Evolutionary conservation across 495 filamentous ascomycete species (phyloP).

Genomic region (Neurospora sp.): DNA sequence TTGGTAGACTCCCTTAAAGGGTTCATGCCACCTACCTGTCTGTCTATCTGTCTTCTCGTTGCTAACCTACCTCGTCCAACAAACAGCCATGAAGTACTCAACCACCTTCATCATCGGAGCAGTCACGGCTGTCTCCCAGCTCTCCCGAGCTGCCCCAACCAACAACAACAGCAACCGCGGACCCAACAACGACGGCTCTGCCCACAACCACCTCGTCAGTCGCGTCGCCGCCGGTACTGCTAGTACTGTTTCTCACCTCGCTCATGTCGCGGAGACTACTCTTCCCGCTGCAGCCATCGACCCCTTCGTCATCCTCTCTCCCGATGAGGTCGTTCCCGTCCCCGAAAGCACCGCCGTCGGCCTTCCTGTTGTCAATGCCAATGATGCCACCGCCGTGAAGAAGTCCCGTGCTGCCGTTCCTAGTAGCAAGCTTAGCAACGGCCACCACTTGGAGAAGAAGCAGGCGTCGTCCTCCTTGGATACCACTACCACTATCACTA

Average conservation of each 20-base stretch:
- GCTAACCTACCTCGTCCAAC: neutral
- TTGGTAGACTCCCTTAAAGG: neutral
- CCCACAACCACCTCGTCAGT: neutral
- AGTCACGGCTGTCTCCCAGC: neutral
- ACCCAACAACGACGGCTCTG: neutral
- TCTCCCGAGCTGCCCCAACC: neutral
- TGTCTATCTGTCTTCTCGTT: neutral
- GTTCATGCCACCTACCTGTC: neutral
- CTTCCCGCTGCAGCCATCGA: neutral
- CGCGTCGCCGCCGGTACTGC: neutral
- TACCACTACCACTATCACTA: neutral
- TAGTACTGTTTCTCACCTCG: neutral
- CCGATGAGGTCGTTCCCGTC: neutral
- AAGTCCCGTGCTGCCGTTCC: neutral
- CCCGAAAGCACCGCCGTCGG: neutral
- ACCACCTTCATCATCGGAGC: neutral
- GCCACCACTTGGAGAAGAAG: neutral
- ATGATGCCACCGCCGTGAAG: neutral
- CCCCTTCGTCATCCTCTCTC: neutral
- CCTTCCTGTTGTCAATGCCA: neutral
- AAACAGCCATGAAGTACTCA: neutral
- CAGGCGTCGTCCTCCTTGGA: neutral
- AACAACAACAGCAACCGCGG: neutral
- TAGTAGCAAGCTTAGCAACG: neutral
- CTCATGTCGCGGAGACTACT: neutral